Evolutionary conservation across 2,329 filamentous ascomycete genomes (phyloP).

Genomic region (Diaporthe longicolla): DNA sequence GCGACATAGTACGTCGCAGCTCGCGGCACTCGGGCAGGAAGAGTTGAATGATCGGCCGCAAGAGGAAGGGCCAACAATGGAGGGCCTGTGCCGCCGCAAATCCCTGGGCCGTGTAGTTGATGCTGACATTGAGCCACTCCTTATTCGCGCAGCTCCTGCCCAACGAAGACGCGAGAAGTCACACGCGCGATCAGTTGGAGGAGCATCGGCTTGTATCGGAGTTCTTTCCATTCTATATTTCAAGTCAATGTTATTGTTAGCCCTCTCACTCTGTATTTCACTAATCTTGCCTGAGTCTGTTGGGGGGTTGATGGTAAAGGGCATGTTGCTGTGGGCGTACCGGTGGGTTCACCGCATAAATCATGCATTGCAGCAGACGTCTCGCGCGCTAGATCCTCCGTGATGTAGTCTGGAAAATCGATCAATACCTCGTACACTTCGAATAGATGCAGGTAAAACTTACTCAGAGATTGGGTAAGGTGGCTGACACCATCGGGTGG

Average conservation of each 20-base stretch:
- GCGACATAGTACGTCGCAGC: not conserved
- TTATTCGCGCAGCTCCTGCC: not conserved
- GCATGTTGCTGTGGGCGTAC: too few species aligned
- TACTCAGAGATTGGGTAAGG: not conserved
- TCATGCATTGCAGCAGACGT: too few species aligned
- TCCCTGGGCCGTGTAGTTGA: not conserved
- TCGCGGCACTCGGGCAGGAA: not conserved
- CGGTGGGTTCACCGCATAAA: too few species aligned
- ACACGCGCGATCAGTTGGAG: not conserved
- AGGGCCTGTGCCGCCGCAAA: not conserved
- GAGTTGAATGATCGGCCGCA: not conserved
- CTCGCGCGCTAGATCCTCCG: too few species aligned
- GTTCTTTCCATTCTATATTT: not conserved
- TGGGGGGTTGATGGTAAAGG: too few species aligned
- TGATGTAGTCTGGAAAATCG: too few species aligned
- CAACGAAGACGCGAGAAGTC: not conserved
- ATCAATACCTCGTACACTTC: too few species aligned
- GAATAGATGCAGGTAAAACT: too few species aligned
- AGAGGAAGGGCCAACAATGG: not conserved
- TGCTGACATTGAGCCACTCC: not conserved
- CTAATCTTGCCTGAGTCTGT: too few species aligned
- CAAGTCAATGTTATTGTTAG: too few species aligned
- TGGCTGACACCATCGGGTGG: not conserved
- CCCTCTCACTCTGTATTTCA: too few species aligned
- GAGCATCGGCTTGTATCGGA: not conserved